A percentile compares a stretch with the other conserved stretches of the same genome.
Conservation (phyloP, 352 stramenopile species). For the Pythium volutum region DNA sequence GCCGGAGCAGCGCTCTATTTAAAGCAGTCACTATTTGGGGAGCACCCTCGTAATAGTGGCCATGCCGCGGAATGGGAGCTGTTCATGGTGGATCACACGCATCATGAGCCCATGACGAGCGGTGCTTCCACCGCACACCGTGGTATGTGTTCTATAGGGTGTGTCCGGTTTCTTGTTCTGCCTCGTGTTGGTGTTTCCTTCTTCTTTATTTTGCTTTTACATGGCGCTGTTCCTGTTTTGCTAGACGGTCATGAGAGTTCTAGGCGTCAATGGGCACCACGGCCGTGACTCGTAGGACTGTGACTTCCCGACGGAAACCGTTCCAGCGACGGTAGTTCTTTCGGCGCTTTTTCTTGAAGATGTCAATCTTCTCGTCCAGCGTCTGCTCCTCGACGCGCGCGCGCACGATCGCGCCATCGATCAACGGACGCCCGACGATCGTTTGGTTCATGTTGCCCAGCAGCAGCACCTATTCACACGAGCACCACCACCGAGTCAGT, state of each 20-base stretch:
- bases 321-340: constrained; percentile 90
- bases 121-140: neutral
- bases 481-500: neutral
- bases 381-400: constrained; percentile 86
- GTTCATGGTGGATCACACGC: too few relatives aligned
- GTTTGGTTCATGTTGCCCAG: constrained; percentile 84
- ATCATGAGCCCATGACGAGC: neutral
- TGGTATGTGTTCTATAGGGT: neutral
- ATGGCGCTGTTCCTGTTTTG: constrained; percentile 7
- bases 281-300: constrained; percentile 80
- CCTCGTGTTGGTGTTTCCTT: constrained; percentile 8
- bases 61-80: neutral
- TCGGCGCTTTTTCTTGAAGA: constrained; percentile 90
- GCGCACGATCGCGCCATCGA: constrained; percentile 69
- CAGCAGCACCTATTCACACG: constrained; percentile 53
- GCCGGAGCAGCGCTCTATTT: constrained; percentile 18
- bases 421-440: constrained; percentile 68
- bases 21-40: constrained; percentile 5
- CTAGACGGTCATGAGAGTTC: neutral
- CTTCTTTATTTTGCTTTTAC: constrained; percentile 21
- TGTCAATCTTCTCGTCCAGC: constrained; percentile 84
- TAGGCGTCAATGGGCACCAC: constrained; percentile 59
- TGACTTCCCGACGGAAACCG: constrained; percentile 83
- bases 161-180: neutral
- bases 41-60: constrained; percentile 12